Evolutionary conservation across 192 early-diverging fungal species (phyloP).

Genomic region (Phycomyces blakesleeanus): DNA sequence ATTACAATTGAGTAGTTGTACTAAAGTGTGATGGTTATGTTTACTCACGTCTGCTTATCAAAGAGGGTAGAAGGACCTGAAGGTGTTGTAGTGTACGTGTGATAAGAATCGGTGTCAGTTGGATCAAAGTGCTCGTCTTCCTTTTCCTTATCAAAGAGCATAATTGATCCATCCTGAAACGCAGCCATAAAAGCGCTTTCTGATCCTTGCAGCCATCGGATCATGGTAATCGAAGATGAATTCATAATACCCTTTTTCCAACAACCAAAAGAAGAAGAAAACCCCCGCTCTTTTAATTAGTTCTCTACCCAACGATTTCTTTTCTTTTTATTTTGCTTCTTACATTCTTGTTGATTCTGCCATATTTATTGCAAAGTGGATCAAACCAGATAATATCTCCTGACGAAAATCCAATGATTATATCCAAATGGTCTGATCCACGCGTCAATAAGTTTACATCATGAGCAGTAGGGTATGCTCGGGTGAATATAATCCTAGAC

Average conservation of each 20-base stretch:
- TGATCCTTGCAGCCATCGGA: constrained; percentile 89
- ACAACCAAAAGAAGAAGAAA: not conserved
- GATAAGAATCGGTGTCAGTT: not conserved
- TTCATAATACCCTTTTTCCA: constrained; percentile 58
- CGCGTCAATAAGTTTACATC: constrained; percentile 80
- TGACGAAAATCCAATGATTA: constrained; percentile 78
- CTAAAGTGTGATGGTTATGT: not conserved
- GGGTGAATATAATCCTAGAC: constrained; percentile 71
- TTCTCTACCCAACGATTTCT: no score
- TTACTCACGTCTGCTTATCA: not conserved
- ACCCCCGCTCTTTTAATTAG: no score
- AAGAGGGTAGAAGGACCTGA: not conserved
- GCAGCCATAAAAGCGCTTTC: constrained; percentile 84
- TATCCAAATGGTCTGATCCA: constrained; percentile 73
- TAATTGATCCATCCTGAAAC: constrained; percentile 80
- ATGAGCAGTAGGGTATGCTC: constrained; percentile 79
- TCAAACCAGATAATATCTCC: constrained; percentile 89
- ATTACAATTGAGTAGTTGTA: not conserved
- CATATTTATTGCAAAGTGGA: constrained; percentile 84
- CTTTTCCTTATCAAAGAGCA: constrained; percentile 87
- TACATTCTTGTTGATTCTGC: constrained; percentile 82
- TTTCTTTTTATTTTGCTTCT: not conserved
- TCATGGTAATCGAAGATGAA: constrained; percentile 67
- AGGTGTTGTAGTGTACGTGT: not conserved
- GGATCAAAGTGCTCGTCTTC: constrained; percentile 67